phyloP scores from a whole-genome alignment of 2,329 filamentous ascomycete genomes.

The Sporothrix brasiliensis region DNA sequence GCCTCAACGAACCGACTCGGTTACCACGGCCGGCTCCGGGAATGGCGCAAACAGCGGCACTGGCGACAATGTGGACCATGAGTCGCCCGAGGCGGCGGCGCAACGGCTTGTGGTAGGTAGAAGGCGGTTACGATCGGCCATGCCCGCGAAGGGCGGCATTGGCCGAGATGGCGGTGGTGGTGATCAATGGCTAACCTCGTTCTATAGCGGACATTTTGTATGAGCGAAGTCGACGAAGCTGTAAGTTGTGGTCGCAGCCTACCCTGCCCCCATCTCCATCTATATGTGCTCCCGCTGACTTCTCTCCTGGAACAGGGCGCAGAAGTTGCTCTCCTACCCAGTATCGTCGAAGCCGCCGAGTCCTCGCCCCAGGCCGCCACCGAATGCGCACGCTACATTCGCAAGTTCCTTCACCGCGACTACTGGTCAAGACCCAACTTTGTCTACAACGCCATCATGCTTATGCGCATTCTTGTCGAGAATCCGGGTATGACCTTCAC shows the following conservation, averaged over 20 bases:
- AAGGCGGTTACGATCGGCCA: too few species aligned
- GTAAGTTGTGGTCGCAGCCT: conserved; percentile 23
- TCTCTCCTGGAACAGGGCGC: conserved; percentile 60
- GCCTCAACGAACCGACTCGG: background rate
- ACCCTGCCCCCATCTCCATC: background rate
- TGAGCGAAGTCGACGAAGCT: conserved; percentile 30
- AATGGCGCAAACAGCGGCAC: conserved; percentile 15
- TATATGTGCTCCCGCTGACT: background rate
- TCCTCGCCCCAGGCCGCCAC: conserved; percentile 84
- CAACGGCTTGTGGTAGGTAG: conserved; percentile 33
- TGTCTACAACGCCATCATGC: conserved; percentile 97
- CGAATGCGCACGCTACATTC: conserved; percentile 77
- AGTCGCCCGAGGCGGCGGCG: conserved; percentile 33
- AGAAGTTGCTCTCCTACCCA: conserved; percentile 88
- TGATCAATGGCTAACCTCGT: conserved; percentile 16
- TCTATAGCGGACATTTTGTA: conserved; percentile 33
- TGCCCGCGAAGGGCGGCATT: background rate
- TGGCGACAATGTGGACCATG: conserved; percentile 21
- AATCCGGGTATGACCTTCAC: conserved; percentile 92
- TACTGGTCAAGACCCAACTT: conserved; percentile 66
- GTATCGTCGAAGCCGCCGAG: conserved; percentile 93
- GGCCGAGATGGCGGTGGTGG: background rate
- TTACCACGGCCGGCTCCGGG: background rate
- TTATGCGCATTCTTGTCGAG: conserved; percentile 86
- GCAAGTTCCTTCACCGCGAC: conserved; percentile 77